Conservation (phyloP, 1,284 basidiomycete species). For the Microbotryomycetes sp. region DNA sequence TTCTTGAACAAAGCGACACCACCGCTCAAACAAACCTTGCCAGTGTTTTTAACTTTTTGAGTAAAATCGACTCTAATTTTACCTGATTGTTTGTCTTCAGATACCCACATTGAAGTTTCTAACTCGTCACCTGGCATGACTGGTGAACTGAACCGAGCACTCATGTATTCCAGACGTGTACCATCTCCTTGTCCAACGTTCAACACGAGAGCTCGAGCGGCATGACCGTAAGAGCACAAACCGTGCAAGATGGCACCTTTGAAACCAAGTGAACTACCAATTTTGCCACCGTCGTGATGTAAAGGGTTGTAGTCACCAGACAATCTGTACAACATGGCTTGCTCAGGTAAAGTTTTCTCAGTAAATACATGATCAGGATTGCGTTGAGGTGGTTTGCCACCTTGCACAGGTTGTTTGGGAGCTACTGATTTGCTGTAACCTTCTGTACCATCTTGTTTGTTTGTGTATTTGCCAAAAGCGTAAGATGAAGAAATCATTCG, state of each 20-base stretch:
- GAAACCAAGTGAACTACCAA: constrained; percentile 1
- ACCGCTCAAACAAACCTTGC: constrained; percentile 52
- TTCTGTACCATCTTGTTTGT: constrained; percentile 40
- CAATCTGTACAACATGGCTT: constrained; percentile 69
- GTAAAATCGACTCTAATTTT: constrained; percentile 64
- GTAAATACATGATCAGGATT: constrained; percentile 61
- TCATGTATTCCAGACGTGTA: constrained; percentile 57
- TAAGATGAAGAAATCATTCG: constrained; percentile 54
- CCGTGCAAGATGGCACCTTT: constrained; percentile 70
- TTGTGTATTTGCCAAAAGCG: constrained; percentile 61
- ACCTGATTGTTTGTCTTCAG: constrained; percentile 59
- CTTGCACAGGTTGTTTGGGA: constrained; percentile 57
- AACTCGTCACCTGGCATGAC: constrained; percentile 43
- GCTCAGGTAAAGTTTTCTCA: constrained; percentile 64
- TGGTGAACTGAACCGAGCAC: constrained; percentile 61
- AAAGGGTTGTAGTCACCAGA: constrained; percentile 67
- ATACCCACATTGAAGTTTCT: constrained; percentile 66
- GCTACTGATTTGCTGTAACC: constrained; percentile 61
- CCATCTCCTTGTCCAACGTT: constrained; percentile 57
- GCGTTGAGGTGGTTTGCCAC: constrained; percentile 52
- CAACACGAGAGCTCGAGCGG: constrained; percentile 62
- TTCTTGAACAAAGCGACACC: constrained; percentile 32
- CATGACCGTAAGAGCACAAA: constrained; percentile 47
- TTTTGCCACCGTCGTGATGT: constrained; percentile 56
- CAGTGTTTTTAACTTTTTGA: constrained; percentile 60